Evolutionary conservation across 78 protist species (phyloP), one percentile per base, ranked within the genome.

Genomic region (Anaeramoeba flamelloides): DNA sequence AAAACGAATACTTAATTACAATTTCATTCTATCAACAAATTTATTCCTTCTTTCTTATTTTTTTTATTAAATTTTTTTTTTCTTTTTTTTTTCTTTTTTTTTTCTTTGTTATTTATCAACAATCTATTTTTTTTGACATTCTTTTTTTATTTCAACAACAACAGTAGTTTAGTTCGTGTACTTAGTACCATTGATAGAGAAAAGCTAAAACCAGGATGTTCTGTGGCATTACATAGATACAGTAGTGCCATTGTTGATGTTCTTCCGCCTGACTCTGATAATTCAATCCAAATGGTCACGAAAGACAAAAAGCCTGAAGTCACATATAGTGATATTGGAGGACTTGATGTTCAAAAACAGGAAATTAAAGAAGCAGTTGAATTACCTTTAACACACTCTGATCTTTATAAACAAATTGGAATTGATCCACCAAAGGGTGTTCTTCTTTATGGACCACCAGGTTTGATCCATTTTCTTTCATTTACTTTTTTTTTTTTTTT

Each of bases 351-450:
- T 53, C 99, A 98, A 85, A 98, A 98, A 90, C 99, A 98, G 85
- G 99, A 98, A 78, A 93, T 98, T 88, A 89, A 99, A 40, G 99
- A 98, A 87, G 99, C 99, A 2, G 99, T 98, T 1, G 99, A 97
- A 85, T 89, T 97, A 41, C 99, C 99, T 34, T 92, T 98, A 32
- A 97, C 87, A 26, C 89, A 89, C 79, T 4, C 65, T 40, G 86
- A 79, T 1, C 83, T 89, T n/a, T 89, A 89, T n/a, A 95, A 26
- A 34, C 94, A 90, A 41, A 91, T 93, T 65, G 99, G 99, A 53
- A 96, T 98, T 74, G 99, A 98, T 82, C 99, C 99, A 37, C 99
- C 99, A 4, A 87, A 99, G 22, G 99, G 99, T 33, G 99, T 98
- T 31, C 90, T 98, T 31, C 89, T 98, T 75, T 94, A 89, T 77